phyloP scores from a whole-genome alignment of 257 asterid genomes.

The Nemophila menziesii region DNA sequence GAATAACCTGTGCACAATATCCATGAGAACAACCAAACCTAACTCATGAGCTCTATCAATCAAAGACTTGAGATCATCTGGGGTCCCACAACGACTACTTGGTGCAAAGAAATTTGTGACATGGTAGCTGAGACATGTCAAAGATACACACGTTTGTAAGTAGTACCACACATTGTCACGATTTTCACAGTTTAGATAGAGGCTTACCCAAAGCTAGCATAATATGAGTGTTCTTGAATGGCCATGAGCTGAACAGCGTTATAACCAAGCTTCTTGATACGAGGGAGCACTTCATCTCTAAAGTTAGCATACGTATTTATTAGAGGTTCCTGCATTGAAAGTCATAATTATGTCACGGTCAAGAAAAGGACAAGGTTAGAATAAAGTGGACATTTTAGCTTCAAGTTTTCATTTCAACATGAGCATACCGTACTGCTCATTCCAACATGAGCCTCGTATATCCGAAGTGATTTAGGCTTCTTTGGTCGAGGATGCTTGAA shows the following conservation, averaged over 20 bases:
- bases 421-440: constrained; percentile 92
- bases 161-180: background rate
- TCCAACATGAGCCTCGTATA: constrained; percentile 92
- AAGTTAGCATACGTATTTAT: constrained; percentile 82
- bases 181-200: constrained; percentile 2
- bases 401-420: constrained; percentile 1
- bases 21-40: constrained; percentile 95
- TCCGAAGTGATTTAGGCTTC: constrained; percentile 83
- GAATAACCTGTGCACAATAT: constrained; percentile 88
- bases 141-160: background rate
- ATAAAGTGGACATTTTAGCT: too few species aligned
- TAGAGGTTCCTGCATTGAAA: constrained; percentile 57
- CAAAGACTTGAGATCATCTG: constrained; percentile 91
- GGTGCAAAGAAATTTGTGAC: constrained; percentile 99
- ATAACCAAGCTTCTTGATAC: constrained; percentile 88
- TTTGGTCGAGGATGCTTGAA: constrained; percentile 83
- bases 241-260: constrained; percentile 99
- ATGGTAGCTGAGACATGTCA: constrained; percentile 57
- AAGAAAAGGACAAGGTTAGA: background rate
- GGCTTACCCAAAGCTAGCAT: constrained; percentile 95
- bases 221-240: constrained; percentile 98
- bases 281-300: constrained; percentile 95
- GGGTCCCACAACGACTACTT: constrained; percentile 96
- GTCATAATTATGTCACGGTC: background rate
- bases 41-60: constrained; percentile 96